Percentiles rank a stretch among this genome's conserved stretches.
Conservation (phyloP, 2,329 filamentous ascomycete species). For the Microdochium nivale region DNA sequence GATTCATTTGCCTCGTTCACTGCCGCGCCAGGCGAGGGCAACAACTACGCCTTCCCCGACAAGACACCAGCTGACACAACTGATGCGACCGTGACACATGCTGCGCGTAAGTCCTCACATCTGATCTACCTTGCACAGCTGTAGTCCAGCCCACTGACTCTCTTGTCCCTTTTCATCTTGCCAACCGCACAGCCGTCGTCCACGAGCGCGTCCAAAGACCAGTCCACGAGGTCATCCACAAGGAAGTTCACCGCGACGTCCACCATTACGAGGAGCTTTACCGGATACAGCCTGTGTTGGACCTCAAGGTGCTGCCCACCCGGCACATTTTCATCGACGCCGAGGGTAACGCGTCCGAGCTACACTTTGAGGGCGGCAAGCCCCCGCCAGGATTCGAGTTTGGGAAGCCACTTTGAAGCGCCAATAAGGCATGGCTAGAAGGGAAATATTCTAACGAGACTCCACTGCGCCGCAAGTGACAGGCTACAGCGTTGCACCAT, state of each 20-base stretch:
- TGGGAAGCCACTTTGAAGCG: neutral
- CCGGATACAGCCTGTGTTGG: slow-evolving; percentile 21
- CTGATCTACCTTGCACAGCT: neutral
- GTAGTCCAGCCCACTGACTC: neutral
- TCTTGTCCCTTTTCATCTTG: neutral
- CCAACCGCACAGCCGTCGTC: slow-evolving; percentile 19
- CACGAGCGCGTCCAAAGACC: slow-evolving; percentile 20
- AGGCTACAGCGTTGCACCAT: no score
- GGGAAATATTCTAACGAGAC: no score
- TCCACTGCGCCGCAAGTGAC: no score
- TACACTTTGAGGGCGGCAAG: neutral
- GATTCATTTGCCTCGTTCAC: neutral
- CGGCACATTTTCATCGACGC: slow-evolving; percentile 15
- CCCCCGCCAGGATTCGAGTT: neutral
- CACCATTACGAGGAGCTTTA: slow-evolving; percentile 23
- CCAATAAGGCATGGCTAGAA: neutral
- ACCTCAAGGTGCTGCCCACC: slow-evolving; percentile 21
- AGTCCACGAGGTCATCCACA: slow-evolving; percentile 17
- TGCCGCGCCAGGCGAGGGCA: neutral
- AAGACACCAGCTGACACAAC: neutral
- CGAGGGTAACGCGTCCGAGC: neutral
- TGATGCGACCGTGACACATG: slow-evolving; percentile 1
- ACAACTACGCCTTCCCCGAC: neutral
- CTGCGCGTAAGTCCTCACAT: slow-evolving; percentile 8
- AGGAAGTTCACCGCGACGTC: slow-evolving; percentile 22